Evolutionary conservation across 306 rosid species (phyloP).

Genomic region (Alnus rubra): DNA sequence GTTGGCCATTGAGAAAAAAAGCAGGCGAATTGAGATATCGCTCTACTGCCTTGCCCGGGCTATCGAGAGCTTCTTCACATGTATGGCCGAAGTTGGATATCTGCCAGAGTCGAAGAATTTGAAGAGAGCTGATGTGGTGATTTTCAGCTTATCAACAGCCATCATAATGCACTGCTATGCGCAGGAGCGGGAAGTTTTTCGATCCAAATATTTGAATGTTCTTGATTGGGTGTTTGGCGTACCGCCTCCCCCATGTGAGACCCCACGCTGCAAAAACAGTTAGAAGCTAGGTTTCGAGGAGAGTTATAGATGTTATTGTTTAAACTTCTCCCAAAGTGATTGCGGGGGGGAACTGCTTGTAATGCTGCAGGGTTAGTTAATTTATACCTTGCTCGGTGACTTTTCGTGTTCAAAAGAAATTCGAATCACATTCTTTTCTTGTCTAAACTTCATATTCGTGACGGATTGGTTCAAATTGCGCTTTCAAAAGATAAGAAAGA

Average conservation of each 20-base stretch:
- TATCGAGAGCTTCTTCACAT: constrained; percentile 89
- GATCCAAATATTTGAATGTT: constrained; percentile 77
- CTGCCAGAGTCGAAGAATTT: constrained; percentile 63
- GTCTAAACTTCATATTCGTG: not conserved
- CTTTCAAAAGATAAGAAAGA: not conserved
- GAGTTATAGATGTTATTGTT: not conserved
- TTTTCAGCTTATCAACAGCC: constrained; percentile 90
- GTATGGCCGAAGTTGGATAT: constrained; percentile 73
- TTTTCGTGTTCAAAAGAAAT: not conserved
- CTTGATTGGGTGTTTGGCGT: constrained; percentile 98
- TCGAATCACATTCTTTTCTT: not conserved
- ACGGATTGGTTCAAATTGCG: not conserved
- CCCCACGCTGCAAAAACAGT: constrained; percentile 61
- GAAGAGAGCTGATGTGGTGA: constrained; percentile 75
- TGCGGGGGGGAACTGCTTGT: not conserved
- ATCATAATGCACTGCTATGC: constrained; percentile 98
- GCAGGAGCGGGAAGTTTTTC: constrained; percentile 89
- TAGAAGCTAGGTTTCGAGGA: constrained; percentile 1
- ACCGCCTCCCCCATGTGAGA: constrained; percentile 85
- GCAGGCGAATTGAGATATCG: constrained; percentile 86
- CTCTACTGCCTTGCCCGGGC: constrained; percentile 90
- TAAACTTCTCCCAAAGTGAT: not conserved
- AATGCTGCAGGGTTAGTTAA: not conserved
- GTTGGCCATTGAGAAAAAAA: constrained; percentile 77
- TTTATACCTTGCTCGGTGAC: not conserved